A percentile compares a stretch with the other conserved stretches of the same genome.
These are phyloP conservation scores for Neurospora sp. DNA, from an alignment of 495 filamentous ascomycete species.

Conservation along the genomic window DNA sequence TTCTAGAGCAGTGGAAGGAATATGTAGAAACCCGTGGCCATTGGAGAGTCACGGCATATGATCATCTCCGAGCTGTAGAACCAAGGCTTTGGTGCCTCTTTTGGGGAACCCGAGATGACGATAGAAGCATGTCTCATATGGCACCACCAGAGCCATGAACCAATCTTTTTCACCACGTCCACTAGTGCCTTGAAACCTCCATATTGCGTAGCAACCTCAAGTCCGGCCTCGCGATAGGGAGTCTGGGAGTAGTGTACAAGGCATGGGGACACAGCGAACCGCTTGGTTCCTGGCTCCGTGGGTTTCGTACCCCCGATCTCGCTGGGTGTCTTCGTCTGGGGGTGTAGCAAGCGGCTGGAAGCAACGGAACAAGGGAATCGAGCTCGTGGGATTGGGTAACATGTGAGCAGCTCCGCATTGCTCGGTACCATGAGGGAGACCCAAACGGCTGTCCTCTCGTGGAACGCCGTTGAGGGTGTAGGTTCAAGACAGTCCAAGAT, in stretches of 20 bases:
- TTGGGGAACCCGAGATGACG: neutral
- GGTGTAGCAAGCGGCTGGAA: neutral
- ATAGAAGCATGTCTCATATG: neutral
- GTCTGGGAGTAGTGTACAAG: neutral
- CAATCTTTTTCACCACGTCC: neutral
- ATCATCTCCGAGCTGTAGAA: neutral
- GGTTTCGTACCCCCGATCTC: neutral
- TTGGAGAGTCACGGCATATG: neutral
- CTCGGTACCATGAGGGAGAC: neutral
- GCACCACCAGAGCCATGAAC: neutral
- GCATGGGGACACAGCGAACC: neutral
- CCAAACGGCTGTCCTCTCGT: neutral
- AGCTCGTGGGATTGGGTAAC: neutral
- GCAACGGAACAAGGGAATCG: neutral
- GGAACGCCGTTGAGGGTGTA: neutral
- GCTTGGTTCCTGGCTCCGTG: neutral
- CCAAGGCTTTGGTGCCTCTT: neutral
- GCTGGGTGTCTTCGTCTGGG: neutral
- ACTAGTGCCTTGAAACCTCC: neutral
- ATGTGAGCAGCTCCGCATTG: neutral
- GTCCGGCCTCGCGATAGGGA: neutral
- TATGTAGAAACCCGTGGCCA: neutral
- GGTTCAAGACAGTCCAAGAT: neutral
- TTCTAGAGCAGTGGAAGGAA: neutral
- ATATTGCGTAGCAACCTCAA: neutral